Conservation (phyloP, 768 basidiomycete species). For the Candolleomyces eurysporus region DNA sequence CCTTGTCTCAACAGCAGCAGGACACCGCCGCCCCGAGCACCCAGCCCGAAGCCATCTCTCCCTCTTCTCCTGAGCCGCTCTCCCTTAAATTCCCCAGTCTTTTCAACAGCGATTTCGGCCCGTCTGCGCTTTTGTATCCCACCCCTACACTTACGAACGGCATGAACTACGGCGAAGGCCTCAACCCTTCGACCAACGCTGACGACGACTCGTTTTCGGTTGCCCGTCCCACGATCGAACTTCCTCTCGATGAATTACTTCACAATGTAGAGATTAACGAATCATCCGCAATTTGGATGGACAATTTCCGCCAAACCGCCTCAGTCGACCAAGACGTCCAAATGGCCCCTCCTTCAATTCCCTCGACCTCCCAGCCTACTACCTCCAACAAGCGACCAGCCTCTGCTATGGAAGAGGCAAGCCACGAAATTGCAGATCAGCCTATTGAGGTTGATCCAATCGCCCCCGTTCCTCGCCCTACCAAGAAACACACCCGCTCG, state of each 20-base stretch:
- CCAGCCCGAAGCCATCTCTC: slow-evolving; percentile 1
- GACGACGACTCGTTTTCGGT: slow-evolving; percentile 60
- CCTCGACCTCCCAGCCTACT: slow-evolving; percentile 12
- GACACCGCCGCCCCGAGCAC: neutral
- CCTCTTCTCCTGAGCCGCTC: slow-evolving; percentile 13
- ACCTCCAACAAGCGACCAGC: slow-evolving; percentile 8
- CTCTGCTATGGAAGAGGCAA: slow-evolving; percentile 28
- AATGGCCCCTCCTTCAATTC: slow-evolving; percentile 21
- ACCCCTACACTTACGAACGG: slow-evolving; percentile 64
- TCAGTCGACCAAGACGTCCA: slow-evolving; percentile 23
- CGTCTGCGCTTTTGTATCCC: slow-evolving; percentile 69
- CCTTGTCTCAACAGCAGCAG: slow-evolving; percentile 16
- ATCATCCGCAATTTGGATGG: slow-evolving; percentile 14
- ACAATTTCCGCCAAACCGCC: slow-evolving; percentile 4
- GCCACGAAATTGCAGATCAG: slow-evolving; percentile 26
- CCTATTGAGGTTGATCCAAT: slow-evolving; percentile 29
- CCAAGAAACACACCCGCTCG: slow-evolving; percentile 10
- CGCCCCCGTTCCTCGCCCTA: slow-evolving; percentile 10
- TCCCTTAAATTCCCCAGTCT: slow-evolving; percentile 68
- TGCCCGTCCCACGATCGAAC: slow-evolving; percentile 77
- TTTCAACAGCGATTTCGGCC: slow-evolving; percentile 75
- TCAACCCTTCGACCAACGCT: slow-evolving; percentile 41
- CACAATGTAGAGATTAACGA: slow-evolving; percentile 40
- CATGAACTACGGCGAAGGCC: slow-evolving; percentile 79
- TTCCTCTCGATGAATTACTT: slow-evolving; percentile 82